Evolutionary conservation across 2,329 filamentous ascomycete genomes (phyloP).

Genomic region (Pseudomassariella vexata): DNA sequence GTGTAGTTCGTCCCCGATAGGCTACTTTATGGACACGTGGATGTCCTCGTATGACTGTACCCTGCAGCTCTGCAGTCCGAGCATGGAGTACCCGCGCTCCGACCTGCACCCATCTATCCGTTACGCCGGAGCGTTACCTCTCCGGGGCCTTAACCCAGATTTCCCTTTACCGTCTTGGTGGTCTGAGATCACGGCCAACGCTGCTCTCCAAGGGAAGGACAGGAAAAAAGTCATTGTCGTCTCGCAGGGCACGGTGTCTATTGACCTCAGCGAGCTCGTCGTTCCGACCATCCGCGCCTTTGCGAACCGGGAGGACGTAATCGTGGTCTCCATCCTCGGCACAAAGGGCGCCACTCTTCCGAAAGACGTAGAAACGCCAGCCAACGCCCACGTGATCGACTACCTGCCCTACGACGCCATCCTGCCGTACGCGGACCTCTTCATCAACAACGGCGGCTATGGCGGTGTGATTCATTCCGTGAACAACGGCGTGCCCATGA

Average conservation of each 20-base stretch:
- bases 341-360: constrained; percentile 19
- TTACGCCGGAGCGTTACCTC: constrained; percentile 36
- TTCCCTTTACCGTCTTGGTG: constrained; percentile 37
- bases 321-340: constrained; percentile 29
- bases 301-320: constrained; percentile 30
- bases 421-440: constrained; percentile 28
- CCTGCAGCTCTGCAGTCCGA: constrained; percentile 31
- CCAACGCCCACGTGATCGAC: constrained; percentile 24
- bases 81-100: constrained; percentile 31
- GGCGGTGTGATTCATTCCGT: constrained; percentile 39
- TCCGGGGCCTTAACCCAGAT: constrained; percentile 20
- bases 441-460: constrained; percentile 44
- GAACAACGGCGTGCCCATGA: constrained; percentile 38
- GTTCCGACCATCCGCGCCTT: constrained; percentile 38
- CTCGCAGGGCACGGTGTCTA: constrained; percentile 39
- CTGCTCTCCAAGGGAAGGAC: constrained; percentile 7
- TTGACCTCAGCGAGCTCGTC: constrained; percentile 34
- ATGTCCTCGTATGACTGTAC: constrained; percentile 21
- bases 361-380: constrained; percentile 6
- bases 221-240: constrained; percentile 37
- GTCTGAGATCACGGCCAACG: constrained; percentile 32
- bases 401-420: constrained; percentile 28
- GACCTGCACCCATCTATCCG: constrained; percentile 31
- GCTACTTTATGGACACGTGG: constrained; percentile 5
- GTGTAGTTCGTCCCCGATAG: constrained; percentile 7